Percentiles rank a stretch among this genome's conserved stretches.
Evolutionary conservation across 768 basidiomycete species (phyloP).

Genomic region (Amanita brunnescens): DNA sequence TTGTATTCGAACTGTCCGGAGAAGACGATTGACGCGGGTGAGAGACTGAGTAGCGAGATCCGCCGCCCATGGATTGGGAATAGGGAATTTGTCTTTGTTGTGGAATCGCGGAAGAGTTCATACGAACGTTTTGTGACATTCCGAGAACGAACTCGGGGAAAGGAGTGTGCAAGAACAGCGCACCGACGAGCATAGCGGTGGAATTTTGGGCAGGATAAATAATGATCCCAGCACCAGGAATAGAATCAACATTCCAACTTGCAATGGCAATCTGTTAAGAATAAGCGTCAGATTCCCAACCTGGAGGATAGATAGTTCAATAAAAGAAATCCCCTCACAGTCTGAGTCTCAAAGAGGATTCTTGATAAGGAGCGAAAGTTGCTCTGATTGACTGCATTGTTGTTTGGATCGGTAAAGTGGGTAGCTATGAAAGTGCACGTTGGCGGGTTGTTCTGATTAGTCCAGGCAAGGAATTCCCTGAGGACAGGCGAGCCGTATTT

Average conservation of each 20-base stretch:
- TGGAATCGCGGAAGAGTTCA: conserved; percentile 22
- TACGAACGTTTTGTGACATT: conserved; percentile 20
- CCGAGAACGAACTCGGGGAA: conserved; percentile 39
- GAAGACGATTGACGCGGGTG: conserved; percentile 26
- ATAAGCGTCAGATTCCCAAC: background rate
- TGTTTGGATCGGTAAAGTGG: conserved; percentile 40
- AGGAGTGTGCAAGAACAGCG: conserved; percentile 35
- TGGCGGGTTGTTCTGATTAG: conserved; percentile 36
- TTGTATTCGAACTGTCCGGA: conserved; percentile 26
- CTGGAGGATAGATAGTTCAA: background rate
- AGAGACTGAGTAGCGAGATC: background rate
- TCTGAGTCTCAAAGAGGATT: conserved; percentile 41
- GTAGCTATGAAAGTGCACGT: conserved; percentile 60
- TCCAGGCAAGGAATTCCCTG: conserved; percentile 43
- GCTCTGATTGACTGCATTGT: conserved; percentile 41
- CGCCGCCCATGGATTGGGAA: conserved; percentile 17
- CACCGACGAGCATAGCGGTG: conserved; percentile 42
- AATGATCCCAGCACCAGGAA: conserved; percentile 42
- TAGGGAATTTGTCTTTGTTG: conserved; percentile 21
- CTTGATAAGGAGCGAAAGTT: conserved; percentile 48
- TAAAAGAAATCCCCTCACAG: conserved; percentile 28
- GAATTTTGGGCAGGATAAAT: conserved; percentile 46
- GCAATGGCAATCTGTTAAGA: conserved; percentile 38
- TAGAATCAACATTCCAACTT: conserved; percentile 38
- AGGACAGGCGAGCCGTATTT: conserved; percentile 33